These are phyloP conservation scores for Monosporozyma unispora DNA, from an alignment of 805 yeast species.

Conservation along the genomic window DNA sequence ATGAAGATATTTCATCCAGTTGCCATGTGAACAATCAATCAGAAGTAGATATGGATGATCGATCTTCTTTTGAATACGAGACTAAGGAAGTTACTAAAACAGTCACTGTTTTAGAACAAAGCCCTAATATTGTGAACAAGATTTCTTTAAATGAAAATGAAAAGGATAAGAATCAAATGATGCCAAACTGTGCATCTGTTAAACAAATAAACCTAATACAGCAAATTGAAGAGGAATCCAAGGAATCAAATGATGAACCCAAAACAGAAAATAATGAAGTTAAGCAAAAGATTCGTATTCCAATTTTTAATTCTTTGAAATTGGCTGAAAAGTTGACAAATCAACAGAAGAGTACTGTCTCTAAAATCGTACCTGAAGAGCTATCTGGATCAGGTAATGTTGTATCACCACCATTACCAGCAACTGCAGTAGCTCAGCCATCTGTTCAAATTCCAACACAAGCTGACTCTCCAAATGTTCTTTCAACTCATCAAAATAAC, in stretches of 20 bases:
- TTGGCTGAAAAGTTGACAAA: not conserved
- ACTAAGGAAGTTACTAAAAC: too few relatives aligned
- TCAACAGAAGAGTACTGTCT: not conserved
- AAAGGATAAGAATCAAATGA: too few relatives aligned
- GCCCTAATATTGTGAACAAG: too few relatives aligned
- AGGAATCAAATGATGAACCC: not conserved
- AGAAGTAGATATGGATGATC: too few relatives aligned
- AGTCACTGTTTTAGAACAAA: too few relatives aligned
- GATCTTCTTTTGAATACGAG: too few relatives aligned
- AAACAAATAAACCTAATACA: not conserved
- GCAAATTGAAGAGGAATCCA: not conserved
- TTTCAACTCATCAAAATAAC: not conserved
- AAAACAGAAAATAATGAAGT: not conserved
- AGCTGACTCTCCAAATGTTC: not conserved
- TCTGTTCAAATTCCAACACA: not conserved
- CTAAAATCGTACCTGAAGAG: not conserved
- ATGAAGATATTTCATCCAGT: too few relatives aligned
- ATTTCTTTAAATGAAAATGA: not conserved
- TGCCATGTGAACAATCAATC: too few relatives aligned
- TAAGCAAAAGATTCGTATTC: conserved; percentile 11
- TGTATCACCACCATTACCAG: not conserved
- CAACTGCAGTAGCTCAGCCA: not conserved
- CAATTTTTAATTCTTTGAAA: conserved; percentile 17
- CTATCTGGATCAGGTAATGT: not conserved
- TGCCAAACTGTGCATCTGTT: not conserved